These are phyloP conservation scores for Gracilaria domingensis DNA, from an alignment of 23 red algal genomes.

Conservation along the genomic window DNA sequence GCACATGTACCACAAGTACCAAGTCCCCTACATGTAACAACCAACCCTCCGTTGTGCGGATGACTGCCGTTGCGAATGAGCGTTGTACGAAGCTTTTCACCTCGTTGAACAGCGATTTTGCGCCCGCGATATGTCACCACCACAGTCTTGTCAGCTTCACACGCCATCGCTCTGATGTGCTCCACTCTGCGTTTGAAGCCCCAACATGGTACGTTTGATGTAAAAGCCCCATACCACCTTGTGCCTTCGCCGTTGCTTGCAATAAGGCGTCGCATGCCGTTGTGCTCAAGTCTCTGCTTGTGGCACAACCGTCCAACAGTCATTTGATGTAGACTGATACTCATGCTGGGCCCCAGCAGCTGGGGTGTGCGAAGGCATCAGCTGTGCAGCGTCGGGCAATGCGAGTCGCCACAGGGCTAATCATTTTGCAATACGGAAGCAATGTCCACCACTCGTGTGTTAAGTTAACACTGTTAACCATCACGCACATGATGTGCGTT, in stretches of 20 bases:
- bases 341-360: too few relatives aligned
- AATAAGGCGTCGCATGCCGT: neutral
- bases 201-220: neutral
- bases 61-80: conserved; percentile 38
- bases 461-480: too few relatives aligned
- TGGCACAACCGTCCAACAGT: too few relatives aligned
- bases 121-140: conserved; percentile 57
- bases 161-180: neutral
- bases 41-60: conserved; percentile 52
- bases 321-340: too few relatives aligned
- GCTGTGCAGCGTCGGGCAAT: too few relatives aligned
- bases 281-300: too few relatives aligned
- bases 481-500: too few relatives aligned
- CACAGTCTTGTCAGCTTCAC: neutral
- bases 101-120: conserved; percentile 10
- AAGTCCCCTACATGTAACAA: conserved; percentile 55
- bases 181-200: neutral
- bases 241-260: neutral
- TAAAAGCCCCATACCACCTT: neutral
- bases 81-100: conserved; percentile 40
- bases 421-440: too few relatives aligned
- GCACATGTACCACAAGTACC: conserved; percentile 70
- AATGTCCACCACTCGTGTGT: too few relatives aligned
- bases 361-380: too few relatives aligned
- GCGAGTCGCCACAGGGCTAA: too few relatives aligned